phyloP scores from a whole-genome alignment of 2,329 filamentous ascomycete species.

The Fusarium pseudocircinatum region DNA sequence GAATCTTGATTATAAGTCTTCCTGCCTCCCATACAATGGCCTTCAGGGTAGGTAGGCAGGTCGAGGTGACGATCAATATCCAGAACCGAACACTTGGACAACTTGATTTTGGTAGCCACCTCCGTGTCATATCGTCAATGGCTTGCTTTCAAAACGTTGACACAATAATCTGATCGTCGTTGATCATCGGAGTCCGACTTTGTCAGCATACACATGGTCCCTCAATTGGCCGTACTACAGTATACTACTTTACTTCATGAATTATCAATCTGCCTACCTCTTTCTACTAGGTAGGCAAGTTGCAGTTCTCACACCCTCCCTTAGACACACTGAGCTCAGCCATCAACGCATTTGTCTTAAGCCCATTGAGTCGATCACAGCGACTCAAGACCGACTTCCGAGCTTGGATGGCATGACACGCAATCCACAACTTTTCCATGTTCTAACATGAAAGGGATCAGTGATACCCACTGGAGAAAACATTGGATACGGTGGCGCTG shows the following conservation, averaged over 20 bases:
- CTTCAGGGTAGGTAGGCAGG: conserved; percentile 15
- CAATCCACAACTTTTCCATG: conserved; percentile 1
- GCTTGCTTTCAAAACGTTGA: neutral
- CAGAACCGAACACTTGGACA: conserved; percentile 22
- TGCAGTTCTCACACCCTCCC: conserved; percentile 1
- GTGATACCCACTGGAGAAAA: neutral
- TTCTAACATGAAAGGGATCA: neutral
- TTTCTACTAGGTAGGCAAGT: neutral
- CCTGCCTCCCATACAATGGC: neutral
- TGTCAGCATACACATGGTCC: neutral
- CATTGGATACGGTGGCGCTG: conserved; percentile 9
- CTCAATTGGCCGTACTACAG: neutral
- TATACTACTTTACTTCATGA: neutral
- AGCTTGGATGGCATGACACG: conserved; percentile 14
- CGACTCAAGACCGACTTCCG: conserved; percentile 9
- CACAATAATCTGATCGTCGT: conserved; percentile 6
- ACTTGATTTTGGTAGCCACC: neutral
- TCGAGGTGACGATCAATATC: neutral
- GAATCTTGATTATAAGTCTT: neutral
- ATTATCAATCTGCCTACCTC: neutral
- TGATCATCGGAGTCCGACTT: neutral
- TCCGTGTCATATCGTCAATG: neutral
- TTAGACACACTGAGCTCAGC: conserved; percentile 3
- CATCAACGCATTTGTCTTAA: conserved; percentile 21
- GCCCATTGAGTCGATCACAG: conserved; percentile 1